A percentile compares a stretch with the other conserved stretches of the same genome.
phyloP scores from a whole-genome alignment of 2,329 filamentous ascomycete genomes.

The Aulographum hederae region DNA sequence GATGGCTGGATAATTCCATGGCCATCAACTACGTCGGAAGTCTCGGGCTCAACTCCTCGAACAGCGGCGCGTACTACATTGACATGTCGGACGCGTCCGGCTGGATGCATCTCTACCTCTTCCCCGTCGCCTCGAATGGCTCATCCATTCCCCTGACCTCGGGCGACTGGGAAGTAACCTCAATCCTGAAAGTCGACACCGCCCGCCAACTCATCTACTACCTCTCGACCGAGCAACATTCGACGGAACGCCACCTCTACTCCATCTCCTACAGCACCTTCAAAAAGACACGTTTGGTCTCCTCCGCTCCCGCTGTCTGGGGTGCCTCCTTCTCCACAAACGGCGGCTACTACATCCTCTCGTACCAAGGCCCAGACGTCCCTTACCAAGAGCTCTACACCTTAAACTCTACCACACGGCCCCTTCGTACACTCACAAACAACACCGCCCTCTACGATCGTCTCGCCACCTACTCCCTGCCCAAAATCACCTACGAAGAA shows the following conservation, averaged over 20 bases:
- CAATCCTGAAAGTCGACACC: slow-evolving; percentile 41
- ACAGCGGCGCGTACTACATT: slow-evolving; percentile 36
- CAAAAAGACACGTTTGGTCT: slow-evolving; percentile 40
- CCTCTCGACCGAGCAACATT: slow-evolving; percentile 45
- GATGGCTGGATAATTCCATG: slow-evolving; percentile 43
- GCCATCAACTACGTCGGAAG: slow-evolving; percentile 37
- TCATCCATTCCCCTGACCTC: slow-evolving; percentile 38
- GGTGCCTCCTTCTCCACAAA: slow-evolving; percentile 45
- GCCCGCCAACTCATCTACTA: slow-evolving; percentile 41
- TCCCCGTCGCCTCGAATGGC: slow-evolving; percentile 30
- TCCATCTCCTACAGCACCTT: slow-evolving; percentile 38
- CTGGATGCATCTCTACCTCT: slow-evolving; percentile 48
- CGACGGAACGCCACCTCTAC: slow-evolving; percentile 49
- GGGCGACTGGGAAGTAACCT: slow-evolving; percentile 46
- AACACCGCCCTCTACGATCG: slow-evolving; percentile 38
- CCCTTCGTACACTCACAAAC: slow-evolving; percentile 39
- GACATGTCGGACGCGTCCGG: slow-evolving; percentile 49
- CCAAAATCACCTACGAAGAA: slow-evolving; percentile 45
- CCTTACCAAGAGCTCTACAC: slow-evolving; percentile 52
- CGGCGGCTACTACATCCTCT: slow-evolving; percentile 46
- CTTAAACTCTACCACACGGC: slow-evolving; percentile 31
- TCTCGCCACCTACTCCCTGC: slow-evolving; percentile 42
- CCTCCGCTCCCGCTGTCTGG: slow-evolving; percentile 40
- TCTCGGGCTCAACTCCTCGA: slow-evolving; percentile 16
- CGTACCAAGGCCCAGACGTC: slow-evolving; percentile 46